Conservation (phyloP, 2,329 filamentous ascomycete genomes). For the Blastomyces emzantsi region DNA sequence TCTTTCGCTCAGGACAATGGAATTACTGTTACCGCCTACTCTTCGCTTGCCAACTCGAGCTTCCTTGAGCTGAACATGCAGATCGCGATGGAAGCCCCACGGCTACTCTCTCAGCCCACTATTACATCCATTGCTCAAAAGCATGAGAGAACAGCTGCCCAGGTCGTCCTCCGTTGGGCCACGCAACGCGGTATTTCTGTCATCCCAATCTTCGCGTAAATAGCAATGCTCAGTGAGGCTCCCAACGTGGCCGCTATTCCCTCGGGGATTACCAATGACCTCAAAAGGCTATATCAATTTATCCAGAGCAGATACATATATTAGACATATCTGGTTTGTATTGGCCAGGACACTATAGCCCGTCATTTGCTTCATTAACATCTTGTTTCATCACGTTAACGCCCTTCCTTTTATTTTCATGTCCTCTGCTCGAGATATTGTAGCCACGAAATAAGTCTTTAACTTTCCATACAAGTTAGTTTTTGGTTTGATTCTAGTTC, state of each 20-base stretch:
- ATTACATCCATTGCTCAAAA: slow-evolving; percentile 60
- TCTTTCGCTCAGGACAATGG: slow-evolving; percentile 60
- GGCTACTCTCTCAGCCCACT: slow-evolving; percentile 61
- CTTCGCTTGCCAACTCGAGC: slow-evolving; percentile 67
- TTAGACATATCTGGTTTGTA: no score
- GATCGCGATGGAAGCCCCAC: slow-evolving; percentile 54
- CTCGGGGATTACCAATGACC: not conserved
- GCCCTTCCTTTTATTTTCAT: not conserved
- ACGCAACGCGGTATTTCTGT: slow-evolving; percentile 74
- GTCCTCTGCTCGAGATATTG: not conserved
- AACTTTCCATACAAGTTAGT: not conserved
- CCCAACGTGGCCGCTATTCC: no score
- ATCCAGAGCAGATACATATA: not conserved
- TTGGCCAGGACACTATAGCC: not conserved
- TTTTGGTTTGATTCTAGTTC: not conserved
- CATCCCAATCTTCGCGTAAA: slow-evolving; percentile 54
- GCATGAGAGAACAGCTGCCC: slow-evolving; percentile 63
- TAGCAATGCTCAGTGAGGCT: not conserved
- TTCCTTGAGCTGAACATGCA: slow-evolving; percentile 71
- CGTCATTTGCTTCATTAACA: not conserved
- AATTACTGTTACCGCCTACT: slow-evolving; percentile 73
- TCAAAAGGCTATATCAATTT: not conserved
- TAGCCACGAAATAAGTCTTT: not conserved
- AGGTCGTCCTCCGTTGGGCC: slow-evolving; percentile 78
- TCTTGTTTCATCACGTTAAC: not conserved